Evolutionary conservation across 1,139 yeast species (phyloP), one percentile per base, ranked within the genome.

Genomic region (Hansenula sp.): DNA sequence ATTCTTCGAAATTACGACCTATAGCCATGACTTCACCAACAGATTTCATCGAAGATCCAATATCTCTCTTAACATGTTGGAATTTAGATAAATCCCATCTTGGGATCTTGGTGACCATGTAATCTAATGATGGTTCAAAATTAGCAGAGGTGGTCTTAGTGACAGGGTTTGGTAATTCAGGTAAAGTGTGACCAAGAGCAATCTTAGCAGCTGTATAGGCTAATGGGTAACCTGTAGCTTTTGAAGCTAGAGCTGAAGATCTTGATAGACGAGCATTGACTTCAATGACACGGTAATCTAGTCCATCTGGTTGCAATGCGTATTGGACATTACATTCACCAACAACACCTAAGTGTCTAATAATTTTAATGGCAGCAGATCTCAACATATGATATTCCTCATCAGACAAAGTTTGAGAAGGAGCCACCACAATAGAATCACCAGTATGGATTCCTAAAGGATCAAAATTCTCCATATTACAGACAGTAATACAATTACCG

Each of bases 21-120:
- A 93, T 93, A 45, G 97, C 95, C 99, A 93, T 93, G 49, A 93
- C 99, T 70, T 93, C 99, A 67, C 99, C 99, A 47, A 93, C 99
- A 39, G 98, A 91, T 70, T 93, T 93, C 99, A 93, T 93, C 41
- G 97, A 83, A 27, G 96, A 88, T 38, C 96, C 96, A 63, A 91
- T 85, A 57, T 85, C 90, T 66, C 96, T 81, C 66, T 88, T 84
- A 49, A 91, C 98, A 62, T 89, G 95, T 66, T 88, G 94, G 75
- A 93, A 93, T 74, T 93, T 93, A 52, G 93, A 72, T 67, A 93
- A 75, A 74, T 93, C 99, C 99, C 99, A 93, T 71, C 97, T 83
- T 59, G 99, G 99, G 60, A 93, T 90, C 76, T 93, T 93, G 58
- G 96, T 89, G 46, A 93, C 99, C 76, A 90, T 82, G 68, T 93